Percentiles rank a stretch among this genome's conserved stretches.
Conservation (phyloP, 768 basidiomycete species). For the Hysterangium stoloniferum region DNA sequence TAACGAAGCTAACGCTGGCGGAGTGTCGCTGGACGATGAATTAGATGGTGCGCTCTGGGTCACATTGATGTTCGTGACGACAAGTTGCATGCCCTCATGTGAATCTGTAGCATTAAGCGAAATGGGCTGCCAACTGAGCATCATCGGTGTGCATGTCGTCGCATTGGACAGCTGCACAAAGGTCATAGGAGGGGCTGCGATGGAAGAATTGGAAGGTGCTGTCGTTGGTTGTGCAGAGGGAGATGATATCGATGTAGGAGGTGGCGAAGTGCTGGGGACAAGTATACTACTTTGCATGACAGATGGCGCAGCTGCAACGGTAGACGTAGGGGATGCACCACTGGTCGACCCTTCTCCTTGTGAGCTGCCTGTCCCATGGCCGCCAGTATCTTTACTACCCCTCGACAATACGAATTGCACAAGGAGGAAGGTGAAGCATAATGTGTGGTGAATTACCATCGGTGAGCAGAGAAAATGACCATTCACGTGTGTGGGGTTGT, state of each 20-base stretch:
- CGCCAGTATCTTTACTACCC: too few species aligned
- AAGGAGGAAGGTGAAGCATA: too few species aligned
- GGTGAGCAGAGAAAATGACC: constrained; percentile 23
- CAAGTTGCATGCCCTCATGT: not conserved
- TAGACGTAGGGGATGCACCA: not conserved
- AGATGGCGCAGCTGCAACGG: not conserved
- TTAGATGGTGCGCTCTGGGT: not conserved
- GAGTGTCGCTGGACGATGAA: not conserved
- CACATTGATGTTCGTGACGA: not conserved
- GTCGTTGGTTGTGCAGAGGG: not conserved
- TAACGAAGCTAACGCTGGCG: constrained; percentile 3
- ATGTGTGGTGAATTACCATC: too few species aligned
- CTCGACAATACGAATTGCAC: too few species aligned
- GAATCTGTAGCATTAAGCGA: not conserved
- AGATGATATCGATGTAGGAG: too few species aligned
- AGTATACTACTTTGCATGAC: too few species aligned
- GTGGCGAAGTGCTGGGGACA: too few species aligned
- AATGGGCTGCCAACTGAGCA: not conserved
- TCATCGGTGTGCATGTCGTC: constrained; percentile 1
- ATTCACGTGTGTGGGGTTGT: constrained; percentile 24
- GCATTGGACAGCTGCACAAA: not conserved
- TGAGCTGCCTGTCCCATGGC: not conserved
- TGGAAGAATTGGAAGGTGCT: not conserved
- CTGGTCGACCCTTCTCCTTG: not conserved
- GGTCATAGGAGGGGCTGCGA: not conserved